A percentile compares a stretch with the other conserved stretches of the same genome.
phyloP scores from a whole-genome alignment of 2,329 filamentous ascomycete species.

The Alternaria alternata region DNA sequence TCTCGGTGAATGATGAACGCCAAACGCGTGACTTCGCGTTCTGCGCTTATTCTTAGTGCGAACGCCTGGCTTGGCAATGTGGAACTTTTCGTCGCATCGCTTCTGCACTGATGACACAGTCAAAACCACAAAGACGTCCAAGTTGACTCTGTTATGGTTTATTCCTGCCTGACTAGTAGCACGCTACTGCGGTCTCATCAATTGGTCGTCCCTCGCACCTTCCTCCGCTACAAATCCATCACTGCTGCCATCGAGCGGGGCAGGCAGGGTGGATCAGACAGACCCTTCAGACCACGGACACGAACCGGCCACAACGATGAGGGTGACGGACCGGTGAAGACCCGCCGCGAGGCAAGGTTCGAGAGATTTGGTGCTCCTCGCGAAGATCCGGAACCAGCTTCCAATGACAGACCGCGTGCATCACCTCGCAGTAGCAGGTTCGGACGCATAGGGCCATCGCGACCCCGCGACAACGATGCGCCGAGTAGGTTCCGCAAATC shows the following conservation, averaged over 20 bases:
- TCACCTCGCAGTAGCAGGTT: slow-evolving; percentile 13
- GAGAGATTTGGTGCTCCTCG: slow-evolving; percentile 20
- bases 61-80: slow-evolving; percentile 10
- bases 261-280: slow-evolving; percentile 22
- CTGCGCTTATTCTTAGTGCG: slow-evolving; percentile 8
- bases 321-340: slow-evolving; percentile 2
- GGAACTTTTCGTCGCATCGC: slow-evolving; percentile 14
- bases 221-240: slow-evolving; percentile 43
- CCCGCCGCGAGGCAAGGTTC: slow-evolving; percentile 6
- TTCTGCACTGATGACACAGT: neutral
- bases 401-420: neutral
- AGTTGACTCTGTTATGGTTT: slow-evolving; percentile 30
- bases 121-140: neutral
- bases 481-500: neutral
- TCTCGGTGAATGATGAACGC: neutral
- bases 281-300: slow-evolving; percentile 19
- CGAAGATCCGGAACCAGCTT: neutral
- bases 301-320: slow-evolving; percentile 4
- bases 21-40: slow-evolving; percentile 25
- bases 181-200: slow-evolving; percentile 26
- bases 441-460: slow-evolving; percentile 11
- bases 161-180: slow-evolving; percentile 23
- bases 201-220: slow-evolving; percentile 22
- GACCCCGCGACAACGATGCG: slow-evolving; percentile 6
- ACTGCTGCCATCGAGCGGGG: slow-evolving; percentile 45